Evolutionary conservation across 371 early-diverging fungal genomes (phyloP).

Genomic region (Funneliformis caledonium): DNA sequence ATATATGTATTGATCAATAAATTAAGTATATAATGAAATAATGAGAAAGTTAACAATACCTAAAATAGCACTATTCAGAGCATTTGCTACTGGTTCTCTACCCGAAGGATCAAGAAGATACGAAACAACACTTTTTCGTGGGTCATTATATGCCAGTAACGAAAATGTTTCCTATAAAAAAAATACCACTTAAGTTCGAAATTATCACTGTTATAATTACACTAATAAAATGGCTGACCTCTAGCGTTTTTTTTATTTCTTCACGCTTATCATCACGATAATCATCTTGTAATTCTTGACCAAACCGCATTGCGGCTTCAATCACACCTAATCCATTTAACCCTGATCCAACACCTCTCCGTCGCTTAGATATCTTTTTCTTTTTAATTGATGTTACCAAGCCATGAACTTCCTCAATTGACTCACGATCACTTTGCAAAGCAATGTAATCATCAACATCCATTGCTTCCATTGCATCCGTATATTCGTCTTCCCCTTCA

Average conservation of each 20-base stretch:
- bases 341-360: background rate
- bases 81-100: constrained; percentile 69
- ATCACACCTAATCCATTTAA: background rate
- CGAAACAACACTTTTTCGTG: constrained; percentile 56
- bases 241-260: constrained; percentile 51
- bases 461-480: constrained; percentile 41
- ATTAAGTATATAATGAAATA: background rate
- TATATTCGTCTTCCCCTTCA: constrained; percentile 42
- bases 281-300: constrained; percentile 70
- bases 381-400: constrained; percentile 41
- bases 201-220: background rate
- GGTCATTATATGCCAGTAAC: constrained; percentile 77
- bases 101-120: constrained; percentile 53
- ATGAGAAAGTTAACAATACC: constrained; percentile 45
- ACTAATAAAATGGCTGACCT: constrained; percentile 38
- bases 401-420: constrained; percentile 49
- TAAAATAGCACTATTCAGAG: constrained; percentile 76
- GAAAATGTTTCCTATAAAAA: constrained; percentile 66
- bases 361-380: constrained; percentile 27
- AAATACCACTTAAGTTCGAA: background rate
- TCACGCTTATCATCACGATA: constrained; percentile 63
- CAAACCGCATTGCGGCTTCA: constrained; percentile 63
- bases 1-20: background rate
- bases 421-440: constrained; percentile 36
- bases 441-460: constrained; percentile 34